Evolutionary conservation across 148 eudicot species (phyloP), one percentile per base, ranked within the genome.

Genomic region (Cornus suecica): DNA sequence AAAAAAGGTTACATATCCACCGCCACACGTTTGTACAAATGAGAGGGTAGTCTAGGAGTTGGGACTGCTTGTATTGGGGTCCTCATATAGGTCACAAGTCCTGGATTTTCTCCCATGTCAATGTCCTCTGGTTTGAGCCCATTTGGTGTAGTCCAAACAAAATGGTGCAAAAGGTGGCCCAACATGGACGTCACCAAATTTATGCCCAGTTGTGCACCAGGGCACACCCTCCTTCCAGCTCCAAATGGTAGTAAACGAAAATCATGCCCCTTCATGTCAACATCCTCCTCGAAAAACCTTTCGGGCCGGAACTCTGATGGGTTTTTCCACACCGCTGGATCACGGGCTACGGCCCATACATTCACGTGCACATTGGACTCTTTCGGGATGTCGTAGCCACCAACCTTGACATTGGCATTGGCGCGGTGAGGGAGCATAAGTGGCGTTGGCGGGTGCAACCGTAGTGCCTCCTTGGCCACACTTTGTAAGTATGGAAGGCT

Each of bases 371-470:
- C 71, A 15, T 16, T 78, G 1, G 84, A 20, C 16, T 75, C 84
- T 67, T 66, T 77, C 0, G 86, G 84, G n/a, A 84, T 34, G 28
- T 84, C 77, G 56, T 80, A 84, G 51, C 77, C 84, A 1, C 79
- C 82, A 18, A 84, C 65, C 18, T 78, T 71, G 68, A 78, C 66
- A 22, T 78, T 6, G 28, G 74, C 5, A 3, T 63, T 80, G 76
- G 84, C 77, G 28, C 65, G 64, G 52, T 84, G 86, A 14, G 84
- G 84, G 20, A 80, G 64, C 82, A 80, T 78, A 8, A 84, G 72
- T 9, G 86, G 79, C n/a, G 82, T 74, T 51, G 86, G 79, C 2
- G 86, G 84, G 72, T 84, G 84, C 14, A 80, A 45, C 64, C 86
- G 76, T 26, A 80, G 41, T 29, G 84, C 51, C 67, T 84, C 84